Base-by-base conservation (phyloP, 768 basidiomycete genomes). In the Phlebiopsis flavidoalba region DNA sequence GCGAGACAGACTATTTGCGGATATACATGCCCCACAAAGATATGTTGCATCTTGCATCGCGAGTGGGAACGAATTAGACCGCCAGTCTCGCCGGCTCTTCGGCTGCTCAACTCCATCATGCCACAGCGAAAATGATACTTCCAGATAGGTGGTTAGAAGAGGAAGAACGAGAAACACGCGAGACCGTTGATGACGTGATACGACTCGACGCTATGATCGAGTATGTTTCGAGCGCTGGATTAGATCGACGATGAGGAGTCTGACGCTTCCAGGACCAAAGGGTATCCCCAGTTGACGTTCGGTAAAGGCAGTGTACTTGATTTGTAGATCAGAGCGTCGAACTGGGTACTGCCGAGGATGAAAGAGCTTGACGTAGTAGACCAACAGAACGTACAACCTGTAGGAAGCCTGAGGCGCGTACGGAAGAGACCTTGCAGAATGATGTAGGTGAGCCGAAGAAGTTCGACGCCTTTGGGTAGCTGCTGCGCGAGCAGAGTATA, bases 11-110 rank as follows among this genome's bases (percentile, higher is more conserved):
- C 68, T n/a, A n/a, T n/a, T 71, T 97, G 88, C 71, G 84, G 49
- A 99, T 80, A 70, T 99, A 99, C 70, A 98, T 67, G 3, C 96
- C n/a, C 97, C 21, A 95, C 93, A 65, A 98, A 98, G 33, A 96
- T 69, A 69, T 98, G 97, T 53, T 91, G 86, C 26, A 98, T 84
- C 5, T 53, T 91, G 86, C 26, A 98, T 84, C 5, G 97, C 96
- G 73, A 88, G 91, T 22, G 95, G 95, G 81, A 94, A 98, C n/a
- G 80, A 97, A 98, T n/a, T 53, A 92, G 71, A 0, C 97, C 97
- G 40, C 96, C 96, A 0, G 94, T 96, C 58, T 97, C 95, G 53
- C 76, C 76, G n/a, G 4, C 80, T 74, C 0, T 80, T 70, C 3
- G 87, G 83, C 70, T 93, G 88, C 58, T 91, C 86, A 67, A 84